Percentiles rank a stretch among this genome's conserved stretches.
Conservation (phyloP, 768 basidiomycete species). For the Hemileccinum rubropunctum region DNA sequence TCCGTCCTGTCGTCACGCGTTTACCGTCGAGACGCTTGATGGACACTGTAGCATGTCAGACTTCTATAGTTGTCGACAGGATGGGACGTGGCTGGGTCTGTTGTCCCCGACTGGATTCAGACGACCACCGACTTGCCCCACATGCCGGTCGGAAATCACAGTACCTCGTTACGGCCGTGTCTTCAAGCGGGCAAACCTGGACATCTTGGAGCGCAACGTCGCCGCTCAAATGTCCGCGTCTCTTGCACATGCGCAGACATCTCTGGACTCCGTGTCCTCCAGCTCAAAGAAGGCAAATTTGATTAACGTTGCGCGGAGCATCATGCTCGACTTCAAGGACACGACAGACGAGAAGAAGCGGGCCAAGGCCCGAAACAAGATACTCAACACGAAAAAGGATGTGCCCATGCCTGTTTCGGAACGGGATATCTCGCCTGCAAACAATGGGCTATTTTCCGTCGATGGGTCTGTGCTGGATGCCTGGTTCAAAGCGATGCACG, state of each 20-base stretch:
- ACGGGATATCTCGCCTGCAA: constrained; percentile 27
- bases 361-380: constrained; percentile 10
- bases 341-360: constrained; percentile 2
- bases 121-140: constrained; percentile 55
- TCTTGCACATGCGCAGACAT: constrained; percentile 32
- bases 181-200: constrained; percentile 60
- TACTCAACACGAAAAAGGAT: constrained; percentile 14
- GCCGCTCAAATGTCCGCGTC: constrained; percentile 47
- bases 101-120: constrained; percentile 38
- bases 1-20: constrained; percentile 57
- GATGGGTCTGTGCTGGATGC: constrained; percentile 27
- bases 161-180: constrained; percentile 59
- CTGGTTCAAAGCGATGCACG: constrained; percentile 41
- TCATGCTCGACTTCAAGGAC: constrained; percentile 18
- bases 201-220: constrained; percentile 64
- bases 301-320: constrained; percentile 1
- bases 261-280: constrained; percentile 30
- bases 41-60: constrained; percentile 50
- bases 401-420: constrained; percentile 27
- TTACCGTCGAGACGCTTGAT: constrained; percentile 72
- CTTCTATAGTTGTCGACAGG: constrained; percentile 41
- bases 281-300: constrained; percentile 16
- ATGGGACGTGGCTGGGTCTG: constrained; percentile 45
- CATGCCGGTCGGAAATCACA: constrained; percentile 56
- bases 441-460: constrained; percentile 21